Evolutionary conservation across 495 filamentous ascomycete species (phyloP), one percentile per base, ranked within the genome.

Genomic region (Lentithecium fluviatile): DNA sequence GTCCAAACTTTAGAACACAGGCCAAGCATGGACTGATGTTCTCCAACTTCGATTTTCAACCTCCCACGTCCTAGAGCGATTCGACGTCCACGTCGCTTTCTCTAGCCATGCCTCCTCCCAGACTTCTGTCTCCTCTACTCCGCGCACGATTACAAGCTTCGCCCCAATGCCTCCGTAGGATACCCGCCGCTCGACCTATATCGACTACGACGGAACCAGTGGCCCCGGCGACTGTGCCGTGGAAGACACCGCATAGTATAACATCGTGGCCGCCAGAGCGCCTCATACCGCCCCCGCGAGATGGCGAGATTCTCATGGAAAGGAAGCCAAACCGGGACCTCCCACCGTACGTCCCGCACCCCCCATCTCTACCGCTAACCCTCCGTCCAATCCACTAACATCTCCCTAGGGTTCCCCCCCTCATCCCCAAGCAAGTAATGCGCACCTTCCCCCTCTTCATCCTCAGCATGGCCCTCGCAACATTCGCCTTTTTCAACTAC

Each of bases 401-500:
- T 36, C 23, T 37, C 19, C 15, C 40, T 34, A 65, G 62, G 20
- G 20, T 65, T 51, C 62, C 62, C 11, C 62, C 62, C 34, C 49
- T 65, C 21, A 65, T 65, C 29, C 46, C 62, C 51, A 23, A 15
- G 7, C 56, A 65, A 55, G 20, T 65, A n/a, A 57, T 80, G 8
- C 69, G 71, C 10, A 83, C 82, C 0, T 60, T 85, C 4, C 85
- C 85, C 3, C 70, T 86, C 43, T 88, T 87, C 69, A 64, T 79
- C 1, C 58, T 78, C 40, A 73, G 85, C 45, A 78, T 93, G 52
- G 82, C 82, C 32, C 77, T 77, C 19, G 85, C 84, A 50, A 84
- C 86, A 60, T 76, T 94, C 37, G 89, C 84, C 43, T 94, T 96
- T 72, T 97, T 98, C 86, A 98, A 98, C 79, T 97, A 98, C 81